Evolutionary conservation across 768 basidiomycete genomes (phyloP).

Genomic region (Strobilomyces dryophilus): DNA sequence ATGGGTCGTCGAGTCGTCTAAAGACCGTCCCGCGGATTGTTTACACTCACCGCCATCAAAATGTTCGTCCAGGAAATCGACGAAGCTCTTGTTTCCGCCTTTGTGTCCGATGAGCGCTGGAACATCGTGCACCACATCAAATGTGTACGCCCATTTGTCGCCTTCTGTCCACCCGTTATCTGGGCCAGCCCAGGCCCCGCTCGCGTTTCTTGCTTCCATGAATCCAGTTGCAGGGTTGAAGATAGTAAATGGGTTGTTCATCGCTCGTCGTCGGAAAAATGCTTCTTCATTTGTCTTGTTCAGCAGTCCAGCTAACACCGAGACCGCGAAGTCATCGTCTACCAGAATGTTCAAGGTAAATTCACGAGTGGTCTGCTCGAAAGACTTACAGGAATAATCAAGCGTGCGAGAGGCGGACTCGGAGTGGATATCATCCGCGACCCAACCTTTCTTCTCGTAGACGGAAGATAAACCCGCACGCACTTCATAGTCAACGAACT

Average conservation of each 20-base stretch:
- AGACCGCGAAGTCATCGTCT: constrained; percentile 40
- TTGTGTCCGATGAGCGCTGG: constrained; percentile 55
- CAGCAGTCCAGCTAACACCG: constrained; percentile 54
- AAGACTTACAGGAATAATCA: constrained; percentile 66
- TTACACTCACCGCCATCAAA: constrained; percentile 40
- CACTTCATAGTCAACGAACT: constrained; percentile 77
- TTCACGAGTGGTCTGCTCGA: neutral
- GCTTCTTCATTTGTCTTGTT: constrained; percentile 46
- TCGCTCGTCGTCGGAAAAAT: constrained; percentile 54
- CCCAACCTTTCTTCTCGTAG: constrained; percentile 45
- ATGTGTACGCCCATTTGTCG: constrained; percentile 73
- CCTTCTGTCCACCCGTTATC: constrained; percentile 82
- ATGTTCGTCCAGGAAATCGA: constrained; percentile 60
- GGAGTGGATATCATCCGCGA: constrained; percentile 36
- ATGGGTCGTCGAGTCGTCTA: neutral
- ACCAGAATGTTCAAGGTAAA: neutral
- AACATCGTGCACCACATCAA: constrained; percentile 72
- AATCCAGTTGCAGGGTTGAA: constrained; percentile 69
- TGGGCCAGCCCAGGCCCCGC: constrained; percentile 70
- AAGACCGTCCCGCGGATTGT: neutral
- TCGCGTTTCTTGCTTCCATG: constrained; percentile 73
- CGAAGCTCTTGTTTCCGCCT: constrained; percentile 64
- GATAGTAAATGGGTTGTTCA: constrained; percentile 53
- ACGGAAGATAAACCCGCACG: constrained; percentile 60
- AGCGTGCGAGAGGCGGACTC: constrained; percentile 77